A percentile compares a stretch with the other conserved stretches of the same genome.
Evolutionary conservation across 306 rosid genomes (phyloP).

Genomic region (Malus orientalis): DNA sequence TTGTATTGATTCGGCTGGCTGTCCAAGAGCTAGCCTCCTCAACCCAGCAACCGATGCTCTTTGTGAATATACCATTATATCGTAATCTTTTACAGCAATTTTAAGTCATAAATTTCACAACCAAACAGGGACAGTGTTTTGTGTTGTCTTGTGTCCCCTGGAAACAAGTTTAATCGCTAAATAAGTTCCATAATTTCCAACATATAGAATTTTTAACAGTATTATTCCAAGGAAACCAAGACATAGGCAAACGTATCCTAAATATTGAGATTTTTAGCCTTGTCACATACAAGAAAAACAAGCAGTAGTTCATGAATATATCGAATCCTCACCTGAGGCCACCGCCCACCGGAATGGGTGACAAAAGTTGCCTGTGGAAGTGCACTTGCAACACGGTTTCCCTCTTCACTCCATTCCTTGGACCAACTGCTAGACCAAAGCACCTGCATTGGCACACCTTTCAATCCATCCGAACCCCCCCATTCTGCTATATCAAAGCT

Average conservation of each 20-base stretch:
- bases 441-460: conserved; percentile 60
- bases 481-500: conserved; percentile 83
- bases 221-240: neutral
- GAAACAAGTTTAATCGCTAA: neutral
- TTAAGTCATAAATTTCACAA: neutral
- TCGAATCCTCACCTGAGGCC: conserved; percentile 75
- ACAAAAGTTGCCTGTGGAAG: conserved; percentile 63
- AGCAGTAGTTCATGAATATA: conserved; percentile 3
- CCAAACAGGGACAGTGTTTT: neutral
- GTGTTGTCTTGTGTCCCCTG: neutral
- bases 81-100: neutral
- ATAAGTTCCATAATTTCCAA: neutral
- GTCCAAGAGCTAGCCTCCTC: neutral
- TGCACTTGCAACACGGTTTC: conserved; percentile 49
- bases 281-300: neutral
- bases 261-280: neutral
- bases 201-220: neutral
- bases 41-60: neutral
- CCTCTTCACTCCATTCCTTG: conserved; percentile 73
- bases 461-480: conserved; percentile 71
- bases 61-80: neutral
- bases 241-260: neutral
- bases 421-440: conserved; percentile 81
- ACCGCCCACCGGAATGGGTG: conserved; percentile 72
- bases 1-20: neutral